Evolutionary conservation across 768 basidiomycete species (phyloP), one percentile per base, ranked within the genome.

Genomic region (Russula lepida): DNA sequence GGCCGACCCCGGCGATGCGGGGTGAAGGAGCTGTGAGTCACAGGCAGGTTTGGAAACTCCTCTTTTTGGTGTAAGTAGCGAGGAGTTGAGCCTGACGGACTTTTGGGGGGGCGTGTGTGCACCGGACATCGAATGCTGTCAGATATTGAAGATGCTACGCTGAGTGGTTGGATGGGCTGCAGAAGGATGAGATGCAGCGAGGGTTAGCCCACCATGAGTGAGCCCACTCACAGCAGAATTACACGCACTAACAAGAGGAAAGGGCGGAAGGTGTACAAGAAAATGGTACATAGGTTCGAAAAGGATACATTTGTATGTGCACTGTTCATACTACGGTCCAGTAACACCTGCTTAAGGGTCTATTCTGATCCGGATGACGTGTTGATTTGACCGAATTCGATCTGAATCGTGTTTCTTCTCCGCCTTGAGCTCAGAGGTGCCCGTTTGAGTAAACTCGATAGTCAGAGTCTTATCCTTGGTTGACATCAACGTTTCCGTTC

Each of bases 1-100:
- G 85, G 55, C 71, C 88, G 67, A 84, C 80, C 6, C 77, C 76
- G 48, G 84, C 84, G 6, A 69, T 88, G 79, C 54, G 80, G 79
- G 58, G 85, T 85, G 83, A 79, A 80, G 6, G 74, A n/a, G n/a
- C n/a, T n/a, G n/a, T n/a, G n/a, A n/a, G n/a, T n/a, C n/a, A n/a
- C n/a, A n/a, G n/a, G n/a, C n/a, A n/a, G n/a, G n/a, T n/a, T n/a
- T n/a, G n/a, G n/a, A n/a, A n/a, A n/a, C n/a, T n/a, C n/a, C n/a
- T n/a, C n/a, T 23, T 46, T 25, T 46, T 46, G 7, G n/a, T 25
- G n/a, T 23, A n/a, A n/a, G 43, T 19, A 4, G 15, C 21, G 28
- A 11, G 4, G 21, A n/a, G 28, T 44, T 21, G 13, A 46, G 5
- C 25, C 12, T 21, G 37, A 27, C 19, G 27, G 23, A 49, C 60